A percentile compares a stretch with the other conserved stretches of the same genome.
phyloP scores from a whole-genome alignment of 805 yeast genomes.

The Cyberlindnera japonica region DNA sequence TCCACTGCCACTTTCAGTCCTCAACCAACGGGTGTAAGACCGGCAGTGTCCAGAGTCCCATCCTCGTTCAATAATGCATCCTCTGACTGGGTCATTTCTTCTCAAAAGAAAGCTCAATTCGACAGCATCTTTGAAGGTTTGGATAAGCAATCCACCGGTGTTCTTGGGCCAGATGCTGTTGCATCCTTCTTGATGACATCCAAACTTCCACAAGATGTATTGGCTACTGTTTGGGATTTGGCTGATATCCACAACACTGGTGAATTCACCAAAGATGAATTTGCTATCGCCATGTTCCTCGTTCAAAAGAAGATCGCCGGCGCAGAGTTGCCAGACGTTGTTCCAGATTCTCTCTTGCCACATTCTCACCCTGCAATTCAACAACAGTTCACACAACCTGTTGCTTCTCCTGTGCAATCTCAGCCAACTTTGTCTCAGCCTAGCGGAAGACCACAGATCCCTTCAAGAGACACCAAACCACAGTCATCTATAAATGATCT shows the following conservation, averaged over 20 bases:
- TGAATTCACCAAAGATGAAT: slow-evolving; percentile 72
- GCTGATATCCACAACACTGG: slow-evolving; percentile 89
- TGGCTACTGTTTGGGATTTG: slow-evolving; percentile 93
- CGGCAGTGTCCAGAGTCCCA: slow-evolving; percentile 32
- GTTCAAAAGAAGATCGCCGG: slow-evolving; percentile 85
- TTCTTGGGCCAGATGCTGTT: slow-evolving; percentile 71
- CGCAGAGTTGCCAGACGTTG: slow-evolving; percentile 66
- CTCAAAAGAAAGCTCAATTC: slow-evolving; percentile 70
- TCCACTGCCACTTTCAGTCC: slow-evolving; percentile 17
- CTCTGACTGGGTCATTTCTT: slow-evolving; percentile 63
- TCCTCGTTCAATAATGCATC: slow-evolving; percentile 37
- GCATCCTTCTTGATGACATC: slow-evolving; percentile 89
- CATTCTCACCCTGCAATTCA: slow-evolving; percentile 19
- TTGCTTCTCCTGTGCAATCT: slow-evolving; percentile 14
- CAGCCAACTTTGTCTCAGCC: slow-evolving; percentile 10
- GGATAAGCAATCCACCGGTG: slow-evolving; percentile 62
- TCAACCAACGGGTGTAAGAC: slow-evolving; percentile 22
- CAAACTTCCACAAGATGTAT: slow-evolving; percentile 73
- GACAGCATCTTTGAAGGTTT: slow-evolving; percentile 75
- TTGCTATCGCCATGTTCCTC: slow-evolving; percentile 89
- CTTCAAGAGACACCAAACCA: slow-evolving; percentile 38
- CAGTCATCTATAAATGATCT: slow-evolving; percentile 63
- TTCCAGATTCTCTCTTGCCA: slow-evolving; percentile 60
- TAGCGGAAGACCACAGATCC: slow-evolving; percentile 26
- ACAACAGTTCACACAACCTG: slow-evolving; percentile 15